Evolutionary conservation across 2,329 filamentous ascomycete species (phyloP).

Genomic region (Trichoderma polysporum): DNA sequence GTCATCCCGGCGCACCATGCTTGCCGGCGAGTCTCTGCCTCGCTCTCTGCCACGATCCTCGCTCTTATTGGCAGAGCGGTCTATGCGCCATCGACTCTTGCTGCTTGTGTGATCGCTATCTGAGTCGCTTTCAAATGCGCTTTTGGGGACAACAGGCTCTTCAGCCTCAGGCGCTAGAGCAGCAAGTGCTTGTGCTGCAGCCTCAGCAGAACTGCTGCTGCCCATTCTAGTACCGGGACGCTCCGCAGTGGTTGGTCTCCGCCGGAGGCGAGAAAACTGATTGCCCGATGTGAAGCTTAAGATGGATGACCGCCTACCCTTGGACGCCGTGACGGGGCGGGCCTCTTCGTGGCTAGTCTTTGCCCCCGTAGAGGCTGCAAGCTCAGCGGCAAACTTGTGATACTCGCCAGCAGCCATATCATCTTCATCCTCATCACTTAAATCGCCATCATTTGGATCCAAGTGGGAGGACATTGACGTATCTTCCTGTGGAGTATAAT

Average conservation of each 20-base stretch:
- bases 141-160: conserved; percentile 24
- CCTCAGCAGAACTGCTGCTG: not conserved
- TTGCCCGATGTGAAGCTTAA: conserved; percentile 31
- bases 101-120: conserved; percentile 31
- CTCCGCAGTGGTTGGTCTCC: conserved; percentile 24
- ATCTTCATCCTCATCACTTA: conserved; percentile 28
- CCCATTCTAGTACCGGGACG: not conserved
- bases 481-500: conserved; percentile 14
- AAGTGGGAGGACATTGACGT: conserved; percentile 14
- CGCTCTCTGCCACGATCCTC: conserved; percentile 23
- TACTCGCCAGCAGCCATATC: conserved; percentile 36
- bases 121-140: conserved; percentile 36
- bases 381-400: conserved; percentile 35
- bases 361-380: conserved; percentile 28
- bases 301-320: conserved; percentile 25
- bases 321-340: not conserved
- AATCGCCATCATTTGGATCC: conserved; percentile 29
- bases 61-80: conserved; percentile 25
- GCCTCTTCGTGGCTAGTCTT: conserved; percentile 2
- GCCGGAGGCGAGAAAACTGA: conserved; percentile 31
- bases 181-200: not conserved
- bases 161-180: not conserved
- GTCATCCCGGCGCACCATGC: not conserved
- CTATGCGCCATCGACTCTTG: conserved; percentile 21
- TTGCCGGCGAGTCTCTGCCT: conserved; percentile 21